Evolutionary conservation across 352 stramenopile species (phyloP).

Genomic region (Phytopythium kandeliae): DNA sequence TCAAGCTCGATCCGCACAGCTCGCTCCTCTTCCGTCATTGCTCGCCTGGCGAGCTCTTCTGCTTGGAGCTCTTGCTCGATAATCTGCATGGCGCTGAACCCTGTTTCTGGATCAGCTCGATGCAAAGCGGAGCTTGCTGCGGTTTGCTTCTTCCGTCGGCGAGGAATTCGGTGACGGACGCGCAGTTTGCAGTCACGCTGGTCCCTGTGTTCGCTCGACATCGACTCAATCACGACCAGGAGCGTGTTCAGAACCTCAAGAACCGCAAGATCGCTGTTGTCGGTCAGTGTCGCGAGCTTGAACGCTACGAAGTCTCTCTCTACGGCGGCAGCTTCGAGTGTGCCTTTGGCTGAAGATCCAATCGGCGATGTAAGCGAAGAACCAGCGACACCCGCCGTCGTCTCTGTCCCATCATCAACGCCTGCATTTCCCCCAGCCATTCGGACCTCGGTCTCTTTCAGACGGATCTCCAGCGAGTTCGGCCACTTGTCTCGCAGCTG

Average conservation of each 20-base stretch:
- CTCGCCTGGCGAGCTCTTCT: background rate
- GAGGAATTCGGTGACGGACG: background rate
- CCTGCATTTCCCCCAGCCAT: conserved; percentile 4
- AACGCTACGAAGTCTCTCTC: background rate
- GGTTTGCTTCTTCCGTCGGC: background rate
- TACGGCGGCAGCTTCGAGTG: background rate
- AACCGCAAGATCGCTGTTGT: conserved; percentile 8
- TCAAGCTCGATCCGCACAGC: conserved; percentile 45
- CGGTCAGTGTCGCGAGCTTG: background rate
- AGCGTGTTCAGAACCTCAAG: conserved; percentile 10
- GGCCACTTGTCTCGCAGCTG: conserved; percentile 31
- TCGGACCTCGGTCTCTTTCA: conserved; percentile 46
- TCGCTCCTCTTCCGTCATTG: conserved; percentile 22
- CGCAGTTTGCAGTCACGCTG: background rate
- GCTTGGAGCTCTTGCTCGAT: conserved; percentile 38
- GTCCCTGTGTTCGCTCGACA: background rate
- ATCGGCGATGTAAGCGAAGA: background rate
- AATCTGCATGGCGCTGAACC: background rate
- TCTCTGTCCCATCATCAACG: conserved; percentile 5
- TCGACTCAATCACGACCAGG: conserved; percentile 11
- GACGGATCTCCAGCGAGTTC: conserved; percentile 17
- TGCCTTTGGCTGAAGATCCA: background rate
- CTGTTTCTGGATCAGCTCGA: background rate
- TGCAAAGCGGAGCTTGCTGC: background rate
- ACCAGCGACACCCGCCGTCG: too few species aligned